Evolutionary conservation across 2,329 filamentous ascomycete genomes (phyloP).

Genomic region (Niveomyces coronatus): DNA sequence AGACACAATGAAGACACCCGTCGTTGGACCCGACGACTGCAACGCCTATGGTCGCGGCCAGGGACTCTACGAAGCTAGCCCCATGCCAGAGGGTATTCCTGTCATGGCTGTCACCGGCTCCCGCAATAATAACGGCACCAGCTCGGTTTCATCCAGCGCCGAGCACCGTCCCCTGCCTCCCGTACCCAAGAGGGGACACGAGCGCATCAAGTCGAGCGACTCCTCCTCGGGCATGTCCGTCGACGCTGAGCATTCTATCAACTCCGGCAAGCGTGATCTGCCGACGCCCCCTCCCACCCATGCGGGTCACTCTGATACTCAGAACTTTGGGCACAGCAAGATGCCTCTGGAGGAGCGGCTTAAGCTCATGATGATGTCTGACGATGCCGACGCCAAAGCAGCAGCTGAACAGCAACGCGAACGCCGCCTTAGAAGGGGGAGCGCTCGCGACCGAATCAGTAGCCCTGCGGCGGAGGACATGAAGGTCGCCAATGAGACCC

Average conservation of each 20-base stretch:
- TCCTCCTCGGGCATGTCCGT: conserved; percentile 54
- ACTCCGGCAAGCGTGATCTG: conserved; percentile 50
- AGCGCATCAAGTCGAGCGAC: conserved; percentile 29
- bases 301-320: conserved; percentile 65
- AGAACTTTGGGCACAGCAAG: conserved; percentile 61
- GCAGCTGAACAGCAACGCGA: conserved; percentile 58
- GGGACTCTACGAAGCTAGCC: conserved; percentile 53
- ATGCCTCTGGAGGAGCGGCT: conserved; percentile 83
- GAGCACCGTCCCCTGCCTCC: conserved; percentile 81
- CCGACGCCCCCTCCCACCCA: conserved; percentile 61
- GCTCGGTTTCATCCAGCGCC: conserved; percentile 67
- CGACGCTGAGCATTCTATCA: conserved; percentile 62
- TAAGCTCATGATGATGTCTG: conserved; percentile 78
- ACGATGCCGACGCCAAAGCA: conserved; percentile 46
- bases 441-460: conserved; percentile 38
- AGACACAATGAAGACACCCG: conserved; percentile 93
- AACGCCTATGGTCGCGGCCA: conserved; percentile 29
- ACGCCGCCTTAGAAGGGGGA: conserved; percentile 55
- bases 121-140: conserved; percentile 49
- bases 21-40: conserved; percentile 97
- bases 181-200: conserved; percentile 48
- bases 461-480: conserved; percentile 29
- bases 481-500: conserved; percentile 12
- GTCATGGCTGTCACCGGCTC: conserved; percentile 34
- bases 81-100: conserved; percentile 47